A percentile compares a stretch with the other conserved stretches of the same genome.
Conservation (phyloP, 257 asterid species). For the Coffea eugenioides region DNA sequence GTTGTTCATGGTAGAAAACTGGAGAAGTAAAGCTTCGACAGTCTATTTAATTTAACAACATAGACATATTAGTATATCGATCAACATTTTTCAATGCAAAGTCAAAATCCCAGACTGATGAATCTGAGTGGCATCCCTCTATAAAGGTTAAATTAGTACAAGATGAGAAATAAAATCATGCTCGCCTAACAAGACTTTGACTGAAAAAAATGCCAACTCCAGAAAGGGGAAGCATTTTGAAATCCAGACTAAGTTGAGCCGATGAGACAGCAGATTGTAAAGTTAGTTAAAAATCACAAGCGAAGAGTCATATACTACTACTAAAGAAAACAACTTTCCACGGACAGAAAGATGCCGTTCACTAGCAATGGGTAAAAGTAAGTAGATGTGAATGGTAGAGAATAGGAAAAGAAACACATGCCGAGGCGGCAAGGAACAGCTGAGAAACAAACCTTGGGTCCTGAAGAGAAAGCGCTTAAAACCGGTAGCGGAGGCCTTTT, state of each 20-base stretch:
- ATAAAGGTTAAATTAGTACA: not conserved
- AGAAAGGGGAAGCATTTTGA: not conserved
- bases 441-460: constrained; percentile 4
- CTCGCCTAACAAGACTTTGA: not conserved
- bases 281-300: not conserved
- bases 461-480: not conserved
- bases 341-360: too few species aligned
- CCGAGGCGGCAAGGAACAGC: not conserved
- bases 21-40: not conserved
- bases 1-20: not conserved
- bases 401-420: not conserved
- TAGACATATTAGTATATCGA: not conserved
- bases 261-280: not conserved
- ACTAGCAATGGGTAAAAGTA: not conserved
- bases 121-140: not conserved
- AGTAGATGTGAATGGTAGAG: not conserved
- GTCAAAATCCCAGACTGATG: not conserved
- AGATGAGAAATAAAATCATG: not conserved
- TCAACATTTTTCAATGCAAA: too few species aligned
- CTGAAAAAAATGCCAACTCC: not conserved
- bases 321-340: not conserved
- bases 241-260: not conserved
- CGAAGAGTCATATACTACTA: not conserved
- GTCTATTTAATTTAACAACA: not conserved
- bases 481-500: not conserved